Conservation (phyloP, 805 yeast genomes). For the Tetrapisispora iriomotensis region DNA sequence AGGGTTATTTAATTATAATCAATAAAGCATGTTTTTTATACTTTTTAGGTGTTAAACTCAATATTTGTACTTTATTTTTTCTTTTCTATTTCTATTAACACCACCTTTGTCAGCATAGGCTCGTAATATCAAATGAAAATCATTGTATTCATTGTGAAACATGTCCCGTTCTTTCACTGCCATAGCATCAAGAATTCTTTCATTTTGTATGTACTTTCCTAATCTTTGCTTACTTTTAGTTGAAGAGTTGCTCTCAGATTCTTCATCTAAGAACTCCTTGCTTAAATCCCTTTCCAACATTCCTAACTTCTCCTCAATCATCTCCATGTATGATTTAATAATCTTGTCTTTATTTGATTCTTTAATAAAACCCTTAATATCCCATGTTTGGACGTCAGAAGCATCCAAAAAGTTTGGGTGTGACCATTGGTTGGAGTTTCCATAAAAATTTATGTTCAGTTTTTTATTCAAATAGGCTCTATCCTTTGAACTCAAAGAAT, state of each 20-base stretch:
- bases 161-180: too few relatives aligned
- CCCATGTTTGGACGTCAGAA: conserved; percentile 27
- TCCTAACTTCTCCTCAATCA: not conserved
- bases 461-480: conserved; percentile 12
- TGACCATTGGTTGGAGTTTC: conserved; percentile 8
- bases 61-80: too few relatives aligned
- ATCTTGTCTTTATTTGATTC: conserved; percentile 10
- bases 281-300: not conserved
- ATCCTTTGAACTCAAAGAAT: conserved; percentile 39
- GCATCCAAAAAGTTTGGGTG: conserved; percentile 23
- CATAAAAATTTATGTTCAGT: conserved; percentile 21
- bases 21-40: not conserved
- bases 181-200: not conserved
- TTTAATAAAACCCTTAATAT: conserved; percentile 19
- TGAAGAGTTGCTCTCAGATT: not conserved
- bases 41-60: too few relatives aligned
- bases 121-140: not conserved
- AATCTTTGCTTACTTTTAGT: not conserved
- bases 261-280: not conserved
- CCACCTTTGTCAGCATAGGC: conserved; percentile 3
- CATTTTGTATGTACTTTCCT: not conserved
- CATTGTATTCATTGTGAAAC: not conserved
- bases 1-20: not conserved
- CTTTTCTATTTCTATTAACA: not conserved
- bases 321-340: not conserved